Conservation (phyloP, 2,329 filamentous ascomycete genomes). For the Claviceps humidiphila region DNA sequence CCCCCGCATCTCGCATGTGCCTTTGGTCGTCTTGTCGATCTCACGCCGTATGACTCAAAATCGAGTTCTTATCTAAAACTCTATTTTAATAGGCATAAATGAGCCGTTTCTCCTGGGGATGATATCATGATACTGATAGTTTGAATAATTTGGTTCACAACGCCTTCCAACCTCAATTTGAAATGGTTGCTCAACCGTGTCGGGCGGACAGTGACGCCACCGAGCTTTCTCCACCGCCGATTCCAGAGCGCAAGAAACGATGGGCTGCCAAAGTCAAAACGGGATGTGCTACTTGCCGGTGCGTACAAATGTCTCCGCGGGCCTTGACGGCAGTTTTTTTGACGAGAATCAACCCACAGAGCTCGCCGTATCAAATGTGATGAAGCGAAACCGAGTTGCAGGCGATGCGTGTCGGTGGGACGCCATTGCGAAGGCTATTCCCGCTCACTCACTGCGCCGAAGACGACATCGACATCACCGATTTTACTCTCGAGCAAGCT, state of each 20-base stretch:
- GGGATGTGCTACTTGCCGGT: constrained; percentile 5
- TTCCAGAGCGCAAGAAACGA: constrained; percentile 1
- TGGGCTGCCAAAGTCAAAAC: constrained; percentile 6
- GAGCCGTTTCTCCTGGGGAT: too few species aligned
- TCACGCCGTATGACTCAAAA: too few species aligned
- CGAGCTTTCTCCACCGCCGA: not conserved
- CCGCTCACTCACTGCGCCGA: not conserved
- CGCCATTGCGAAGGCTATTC: constrained; percentile 2
- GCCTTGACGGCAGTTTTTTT: not conserved
- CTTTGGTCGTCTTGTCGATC: too few species aligned
- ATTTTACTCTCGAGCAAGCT: not conserved
- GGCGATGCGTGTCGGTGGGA: not conserved
- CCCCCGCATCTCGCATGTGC: too few species aligned
- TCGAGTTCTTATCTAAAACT: too few species aligned
- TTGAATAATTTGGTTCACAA: not conserved
- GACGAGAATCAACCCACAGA: not conserved
- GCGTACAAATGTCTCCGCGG: not conserved
- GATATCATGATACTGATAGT: too few species aligned
- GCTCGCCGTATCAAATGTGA: constrained; percentile 3
- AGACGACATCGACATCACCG: not conserved
- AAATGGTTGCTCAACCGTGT: not conserved
- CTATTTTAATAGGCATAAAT: too few species aligned
- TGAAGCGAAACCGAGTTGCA: constrained; percentile 2
- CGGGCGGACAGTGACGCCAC: not conserved
- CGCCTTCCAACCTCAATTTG: too few species aligned